Evolutionary conservation across 2,329 filamentous ascomycete species (phyloP).

Genomic region (Paracamarosporium sp.): DNA sequence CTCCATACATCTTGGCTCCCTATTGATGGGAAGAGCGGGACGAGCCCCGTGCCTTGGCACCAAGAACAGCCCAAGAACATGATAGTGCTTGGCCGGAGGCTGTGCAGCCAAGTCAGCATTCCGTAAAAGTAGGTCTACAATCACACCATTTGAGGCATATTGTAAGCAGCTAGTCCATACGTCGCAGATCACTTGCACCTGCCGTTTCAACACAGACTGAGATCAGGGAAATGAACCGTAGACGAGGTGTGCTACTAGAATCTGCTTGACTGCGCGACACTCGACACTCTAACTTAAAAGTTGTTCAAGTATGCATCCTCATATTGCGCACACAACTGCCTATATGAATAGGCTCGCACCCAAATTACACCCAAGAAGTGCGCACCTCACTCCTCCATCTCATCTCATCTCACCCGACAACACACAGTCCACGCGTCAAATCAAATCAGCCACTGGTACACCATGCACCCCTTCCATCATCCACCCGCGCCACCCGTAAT

Average conservation of each 20-base stretch:
- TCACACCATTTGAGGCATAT: constrained; percentile 1
- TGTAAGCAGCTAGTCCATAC: background rate
- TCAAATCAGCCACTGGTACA: background rate
- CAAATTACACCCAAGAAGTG: background rate
- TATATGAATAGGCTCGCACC: background rate
- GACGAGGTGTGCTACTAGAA: background rate
- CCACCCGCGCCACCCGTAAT: background rate
- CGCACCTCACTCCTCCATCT: background rate
- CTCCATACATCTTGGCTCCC: background rate
- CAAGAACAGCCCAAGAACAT: constrained; percentile 1
- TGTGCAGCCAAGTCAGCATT: background rate
- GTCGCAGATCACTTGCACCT: background rate
- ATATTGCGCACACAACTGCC: too few species aligned
- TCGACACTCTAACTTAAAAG: too few species aligned
- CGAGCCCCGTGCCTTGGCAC: constrained; percentile 6
- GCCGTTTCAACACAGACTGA: background rate
- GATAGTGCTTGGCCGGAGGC: constrained; percentile 7
- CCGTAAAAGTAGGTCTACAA: background rate
- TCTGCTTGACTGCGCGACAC: too few species aligned
- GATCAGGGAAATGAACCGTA: background rate
- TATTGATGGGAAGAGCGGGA: constrained; percentile 1
- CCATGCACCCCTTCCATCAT: background rate
- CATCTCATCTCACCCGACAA: too few species aligned
- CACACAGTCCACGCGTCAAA: too few species aligned
- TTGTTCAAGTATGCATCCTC: background rate